Conservation (phyloP, 2,329 filamentous ascomycete genomes). For the Dactylellina sp. region DNA sequence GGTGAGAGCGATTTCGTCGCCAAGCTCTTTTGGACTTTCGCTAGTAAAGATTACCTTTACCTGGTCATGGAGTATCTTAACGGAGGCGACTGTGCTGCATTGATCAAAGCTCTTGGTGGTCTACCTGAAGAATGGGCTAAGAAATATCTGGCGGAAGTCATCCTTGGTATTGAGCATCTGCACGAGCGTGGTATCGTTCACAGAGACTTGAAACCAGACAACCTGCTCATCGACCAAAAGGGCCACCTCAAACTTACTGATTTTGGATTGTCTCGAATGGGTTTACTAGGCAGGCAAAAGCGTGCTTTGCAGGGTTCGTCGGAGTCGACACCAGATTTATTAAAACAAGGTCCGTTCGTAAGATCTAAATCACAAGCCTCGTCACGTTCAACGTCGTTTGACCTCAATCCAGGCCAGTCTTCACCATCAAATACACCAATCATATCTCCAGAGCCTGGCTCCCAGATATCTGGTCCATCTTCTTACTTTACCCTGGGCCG, state of each 20-base stretch:
- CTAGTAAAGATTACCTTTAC: conserved; percentile 98
- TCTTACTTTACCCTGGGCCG: conserved; percentile 89
- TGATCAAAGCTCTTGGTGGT: conserved; percentile 93
- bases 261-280: conserved; percentile 97
- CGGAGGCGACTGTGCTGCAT: conserved; percentile 93
- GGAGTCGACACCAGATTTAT: conserved; percentile 88
- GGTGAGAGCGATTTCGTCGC: conserved; percentile 98
- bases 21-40: conserved; percentile 99
- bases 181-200: conserved; percentile 96
- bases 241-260: conserved; percentile 97
- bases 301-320: conserved; percentile 81
- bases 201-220: conserved; percentile 95
- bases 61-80: conserved; percentile 99
- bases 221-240: conserved; percentile 94
- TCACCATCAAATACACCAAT: conserved; percentile 88
- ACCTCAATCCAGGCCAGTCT: conserved; percentile 77
- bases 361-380: conserved; percentile 86
- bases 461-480: conserved; percentile 78
- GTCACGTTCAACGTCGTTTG: conserved; percentile 92
- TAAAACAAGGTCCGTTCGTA: conserved; percentile 91
- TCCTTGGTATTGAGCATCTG: conserved; percentile 95
- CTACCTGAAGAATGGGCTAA: conserved; percentile 97
- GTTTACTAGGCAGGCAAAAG: conserved; percentile 94
- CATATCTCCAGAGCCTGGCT: conserved; percentile 80
- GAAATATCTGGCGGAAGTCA: conserved; percentile 95